These are phyloP conservation scores for Manihot esculenta DNA, from an alignment of 441 rosid species.

Conservation along the genomic window DNA sequence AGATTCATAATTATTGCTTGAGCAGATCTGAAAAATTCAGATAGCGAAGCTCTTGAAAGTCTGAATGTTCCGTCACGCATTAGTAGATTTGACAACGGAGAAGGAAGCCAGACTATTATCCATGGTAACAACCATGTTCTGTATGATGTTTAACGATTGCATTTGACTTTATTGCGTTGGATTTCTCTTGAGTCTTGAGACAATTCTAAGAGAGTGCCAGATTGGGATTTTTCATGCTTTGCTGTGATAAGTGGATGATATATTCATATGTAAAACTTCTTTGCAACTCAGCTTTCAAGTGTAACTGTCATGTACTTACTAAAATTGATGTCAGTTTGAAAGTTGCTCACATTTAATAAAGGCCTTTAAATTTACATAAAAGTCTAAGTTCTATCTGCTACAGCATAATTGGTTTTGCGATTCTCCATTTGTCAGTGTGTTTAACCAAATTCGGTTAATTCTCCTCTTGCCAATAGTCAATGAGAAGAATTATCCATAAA, in stretches of 20 bases:
- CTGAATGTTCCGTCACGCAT: constrained; percentile 46
- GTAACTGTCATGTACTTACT: no score
- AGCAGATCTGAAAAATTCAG: constrained; percentile 54
- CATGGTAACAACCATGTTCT: constrained; percentile 40
- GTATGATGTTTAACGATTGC: not conserved
- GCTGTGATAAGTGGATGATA: no score
- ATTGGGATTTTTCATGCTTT: not conserved
- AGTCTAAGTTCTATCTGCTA: not conserved
- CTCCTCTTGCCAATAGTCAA: not conserved
- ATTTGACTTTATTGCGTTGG: not conserved
- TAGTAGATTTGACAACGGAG: constrained; percentile 18
- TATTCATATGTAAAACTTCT: not conserved
- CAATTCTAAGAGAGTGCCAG: not conserved
- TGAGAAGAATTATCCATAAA: not conserved
- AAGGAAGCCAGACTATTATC: constrained; percentile 36
- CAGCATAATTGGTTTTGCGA: not conserved
- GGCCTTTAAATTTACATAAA: no score
- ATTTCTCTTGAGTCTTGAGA: not conserved
- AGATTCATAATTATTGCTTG: not conserved
- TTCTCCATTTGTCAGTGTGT: not conserved
- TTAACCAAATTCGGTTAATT: no score
- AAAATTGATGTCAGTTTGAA: no score
- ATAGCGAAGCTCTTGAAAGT: constrained; percentile 60
- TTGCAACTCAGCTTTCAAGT: not conserved
- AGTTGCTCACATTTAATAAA: no score